These are phyloP conservation scores for Coccomyxa sp. DNA, from an alignment of 139 green algal species.

Conservation along the genomic window DNA sequence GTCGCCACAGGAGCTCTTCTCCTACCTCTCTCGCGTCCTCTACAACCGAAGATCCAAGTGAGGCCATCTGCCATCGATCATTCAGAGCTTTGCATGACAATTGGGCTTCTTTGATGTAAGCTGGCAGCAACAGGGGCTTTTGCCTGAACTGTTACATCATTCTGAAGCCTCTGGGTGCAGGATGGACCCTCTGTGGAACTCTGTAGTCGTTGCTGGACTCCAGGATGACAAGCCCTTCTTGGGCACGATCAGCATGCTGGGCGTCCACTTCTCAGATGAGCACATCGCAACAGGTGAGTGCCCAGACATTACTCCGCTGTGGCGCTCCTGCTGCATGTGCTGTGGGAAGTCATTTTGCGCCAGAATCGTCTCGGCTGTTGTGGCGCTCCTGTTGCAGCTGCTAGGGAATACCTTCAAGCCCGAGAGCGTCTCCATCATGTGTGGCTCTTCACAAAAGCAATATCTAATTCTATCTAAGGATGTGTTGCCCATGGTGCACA, in stretches of 20 bases:
- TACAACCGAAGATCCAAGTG: constrained; percentile 91
- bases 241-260: constrained; percentile 88
- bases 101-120: neutral
- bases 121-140: no score
- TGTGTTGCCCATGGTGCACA: no score
- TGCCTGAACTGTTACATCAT: neutral
- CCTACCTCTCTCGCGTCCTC: constrained; percentile 91
- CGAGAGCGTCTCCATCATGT: neutral
- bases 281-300: constrained; percentile 41
- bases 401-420: neutral
- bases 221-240: constrained; percentile 67
- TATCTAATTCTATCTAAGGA: neutral
- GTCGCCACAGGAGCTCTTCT: constrained; percentile 72
- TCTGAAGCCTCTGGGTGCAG: constrained; percentile 28
- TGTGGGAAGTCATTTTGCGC: constrained; percentile 9
- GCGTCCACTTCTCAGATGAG: constrained; percentile 74
- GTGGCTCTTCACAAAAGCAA: neutral
- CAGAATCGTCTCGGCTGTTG: no score
- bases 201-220: constrained; percentile 82
- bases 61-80: neutral
- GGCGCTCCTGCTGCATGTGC: neutral
- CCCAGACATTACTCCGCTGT: neutral
- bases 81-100: neutral
- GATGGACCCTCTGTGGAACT: constrained; percentile 97
- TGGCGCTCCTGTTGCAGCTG: no score